A percentile compares a stretch with the other conserved stretches of the same genome.
Conservation (phyloP, 2,329 filamentous ascomycete species). For the Neophaeococcomyces mojaviensis region DNA sequence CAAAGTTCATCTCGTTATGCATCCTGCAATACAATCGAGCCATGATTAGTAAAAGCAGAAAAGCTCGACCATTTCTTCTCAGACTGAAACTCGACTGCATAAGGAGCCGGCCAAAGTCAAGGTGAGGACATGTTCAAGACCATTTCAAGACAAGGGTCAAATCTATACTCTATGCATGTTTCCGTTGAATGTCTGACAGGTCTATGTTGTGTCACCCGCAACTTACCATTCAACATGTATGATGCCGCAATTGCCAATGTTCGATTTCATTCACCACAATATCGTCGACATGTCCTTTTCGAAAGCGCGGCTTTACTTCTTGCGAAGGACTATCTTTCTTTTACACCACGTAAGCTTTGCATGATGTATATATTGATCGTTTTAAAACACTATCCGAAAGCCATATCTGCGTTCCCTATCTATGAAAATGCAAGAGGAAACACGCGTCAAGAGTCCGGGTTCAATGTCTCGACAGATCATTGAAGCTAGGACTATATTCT, state of each 20-base stretch:
- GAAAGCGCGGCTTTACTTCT: neutral
- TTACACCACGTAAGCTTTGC: neutral
- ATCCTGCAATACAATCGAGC: no score
- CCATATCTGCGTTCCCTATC: no score
- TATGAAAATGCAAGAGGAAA: constrained; percentile 1
- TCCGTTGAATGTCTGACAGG: constrained; percentile 5
- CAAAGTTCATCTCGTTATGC: no score
- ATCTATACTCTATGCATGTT: neutral
- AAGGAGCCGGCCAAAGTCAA: neutral
- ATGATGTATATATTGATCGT: neutral
- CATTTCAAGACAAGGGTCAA: neutral
- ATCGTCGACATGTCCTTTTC: neutral
- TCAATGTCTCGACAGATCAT: neutral
- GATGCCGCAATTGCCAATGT: constrained; percentile 1
- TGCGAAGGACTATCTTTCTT: neutral
- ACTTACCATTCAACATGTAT: constrained; percentile 5
- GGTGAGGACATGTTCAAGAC: neutral
- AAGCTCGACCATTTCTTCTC: no score
- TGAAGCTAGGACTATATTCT: constrained; percentile 4
- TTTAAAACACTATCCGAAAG: neutral
- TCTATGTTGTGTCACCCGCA: neutral
- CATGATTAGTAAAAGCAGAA: no score
- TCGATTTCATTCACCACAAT: neutral
- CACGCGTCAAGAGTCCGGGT: neutral
- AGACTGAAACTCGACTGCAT: no score